Base-by-base conservation (phyloP, 1,284 basidiomycete species). In the Ustilago shanxiensis region DNA sequence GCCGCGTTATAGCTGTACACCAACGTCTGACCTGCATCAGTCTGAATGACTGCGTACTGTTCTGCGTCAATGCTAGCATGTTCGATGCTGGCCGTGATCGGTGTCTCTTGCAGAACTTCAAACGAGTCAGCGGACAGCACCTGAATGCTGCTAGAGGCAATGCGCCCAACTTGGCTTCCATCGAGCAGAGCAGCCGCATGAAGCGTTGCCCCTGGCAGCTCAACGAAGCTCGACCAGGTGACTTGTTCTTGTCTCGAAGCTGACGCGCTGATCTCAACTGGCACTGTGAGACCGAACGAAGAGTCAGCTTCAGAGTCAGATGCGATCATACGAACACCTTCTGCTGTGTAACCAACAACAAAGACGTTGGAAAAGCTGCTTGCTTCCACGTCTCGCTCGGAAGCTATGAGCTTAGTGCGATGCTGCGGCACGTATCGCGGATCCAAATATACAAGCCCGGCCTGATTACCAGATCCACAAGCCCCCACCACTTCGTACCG, bases 381-480 rank as follows among this genome's bases (percentile, higher is more conserved):
- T 14, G 20, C 31, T n/a, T 31, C 35, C 9, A 26, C 62, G 13
- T 18, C 8, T 49, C 7, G 33, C 41, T 37, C 35, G 9, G 33
- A 33, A 31, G 44, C 41, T 20, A 56, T 45, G 11, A 66, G n/a
- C 35, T 41, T 29, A 2, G 63, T 61, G 13, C 66, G 58, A 4
- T 50, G 11, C 31, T 63, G 60, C 1, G 72, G 67, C 2, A 60
- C 55, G 31, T 71, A 71, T 16, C 65, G 16, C 3, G 73, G 73
- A 60, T 76, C 73, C 11, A 76, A 31, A 11, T 76, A 76, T 9
- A 65, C 68, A 5, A 76, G 47, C 6, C 68, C 73, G 24, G 73
- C 68, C 49, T 76, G 73, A n/a, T 60, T 76, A 9, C 73, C 73
- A 2, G 65, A 64, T 6, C 73, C 73, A 52, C 61, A 66, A 3